Percentiles rank a stretch among this genome's conserved stretches.
Evolutionary conservation across 2,329 filamentous ascomycete species (phyloP).

Genomic region (Aspergillus sp.): DNA sequence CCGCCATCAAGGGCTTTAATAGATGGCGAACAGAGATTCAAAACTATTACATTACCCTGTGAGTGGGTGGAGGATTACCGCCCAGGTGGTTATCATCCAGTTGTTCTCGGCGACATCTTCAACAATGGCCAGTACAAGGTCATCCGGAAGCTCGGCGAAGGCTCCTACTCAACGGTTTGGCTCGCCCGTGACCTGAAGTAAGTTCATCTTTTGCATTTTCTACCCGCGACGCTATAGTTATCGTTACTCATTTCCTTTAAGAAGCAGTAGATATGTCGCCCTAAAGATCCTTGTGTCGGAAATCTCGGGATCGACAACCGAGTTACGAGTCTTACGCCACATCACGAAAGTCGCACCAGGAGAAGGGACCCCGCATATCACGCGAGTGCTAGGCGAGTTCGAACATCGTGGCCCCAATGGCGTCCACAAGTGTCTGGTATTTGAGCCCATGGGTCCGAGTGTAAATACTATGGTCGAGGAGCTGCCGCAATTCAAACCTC

Average conservation of each 20-base stretch:
- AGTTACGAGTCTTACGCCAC: slow-evolving; percentile 20
- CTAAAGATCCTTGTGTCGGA: slow-evolving; percentile 33
- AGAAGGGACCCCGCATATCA: slow-evolving; percentile 17
- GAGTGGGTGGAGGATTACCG: slow-evolving; percentile 33
- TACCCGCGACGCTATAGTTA: slow-evolving; percentile 4
- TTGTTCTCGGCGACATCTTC: slow-evolving; percentile 43
- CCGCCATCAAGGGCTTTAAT: slow-evolving; percentile 10
- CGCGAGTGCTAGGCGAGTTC: slow-evolving; percentile 26
- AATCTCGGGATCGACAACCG: slow-evolving; percentile 15
- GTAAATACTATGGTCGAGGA: slow-evolving; percentile 25
- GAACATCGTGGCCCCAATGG: slow-evolving; percentile 33
- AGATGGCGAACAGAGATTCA: slow-evolving; percentile 17
- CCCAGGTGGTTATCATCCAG: slow-evolving; percentile 46
- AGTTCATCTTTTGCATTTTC: slow-evolving; percentile 20
- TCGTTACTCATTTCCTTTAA: slow-evolving; percentile 16
- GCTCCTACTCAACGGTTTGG: slow-evolving; percentile 49
- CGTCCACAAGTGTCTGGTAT: slow-evolving; percentile 31
- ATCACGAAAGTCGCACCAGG: slow-evolving; percentile 17
- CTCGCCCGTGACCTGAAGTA: slow-evolving; percentile 37
- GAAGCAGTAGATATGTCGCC: slow-evolving; percentile 27
- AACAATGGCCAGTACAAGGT: slow-evolving; percentile 40
- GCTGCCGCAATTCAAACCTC: slow-evolving; percentile 23
- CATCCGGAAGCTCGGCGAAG: slow-evolving; percentile 47
- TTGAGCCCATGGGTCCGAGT: slow-evolving; percentile 32
- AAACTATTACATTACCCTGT: slow-evolving; percentile 19